A percentile compares a stretch with the other conserved stretches of the same genome.
Evolutionary conservation across 2,329 filamentous ascomycete genomes (phyloP).

Genomic region (Claviceps sp.): DNA sequence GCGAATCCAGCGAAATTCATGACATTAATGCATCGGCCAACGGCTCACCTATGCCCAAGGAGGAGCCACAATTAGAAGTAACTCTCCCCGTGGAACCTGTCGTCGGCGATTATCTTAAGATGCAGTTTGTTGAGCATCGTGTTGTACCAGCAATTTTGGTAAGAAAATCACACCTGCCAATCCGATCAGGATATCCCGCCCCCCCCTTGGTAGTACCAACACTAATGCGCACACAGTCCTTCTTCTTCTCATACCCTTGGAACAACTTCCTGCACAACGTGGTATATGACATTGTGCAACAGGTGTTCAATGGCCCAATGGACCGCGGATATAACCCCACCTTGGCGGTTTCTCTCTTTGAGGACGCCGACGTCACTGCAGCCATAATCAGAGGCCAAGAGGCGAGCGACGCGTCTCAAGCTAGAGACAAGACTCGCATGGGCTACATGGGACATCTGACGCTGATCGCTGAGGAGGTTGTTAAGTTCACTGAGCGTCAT

Average conservation of each 20-base stretch:
- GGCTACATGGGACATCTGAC: slow-evolving; percentile 98
- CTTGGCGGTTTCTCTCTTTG: slow-evolving; percentile 84
- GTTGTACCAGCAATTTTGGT: slow-evolving; percentile 94
- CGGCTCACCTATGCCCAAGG: slow-evolving; percentile 2
- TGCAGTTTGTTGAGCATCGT: slow-evolving; percentile 86
- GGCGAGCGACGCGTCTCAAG: slow-evolving; percentile 74
- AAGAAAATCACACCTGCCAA: slow-evolving; percentile 24
- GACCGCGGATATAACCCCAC: slow-evolving; percentile 86
- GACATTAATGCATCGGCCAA: neutral
- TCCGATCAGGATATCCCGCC: neutral
- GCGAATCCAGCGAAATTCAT: too few species aligned
- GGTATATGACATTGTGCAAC: slow-evolving; percentile 96
- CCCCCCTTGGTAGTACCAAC: neutral
- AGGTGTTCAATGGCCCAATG: slow-evolving; percentile 98
- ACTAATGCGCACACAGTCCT: slow-evolving; percentile 45
- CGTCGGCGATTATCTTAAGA: slow-evolving; percentile 88
- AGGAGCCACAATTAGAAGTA: slow-evolving; percentile 7
- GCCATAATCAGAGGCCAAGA: slow-evolving; percentile 85
- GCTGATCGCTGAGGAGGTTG: slow-evolving; percentile 92
- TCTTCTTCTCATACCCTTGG: slow-evolving; percentile 98
- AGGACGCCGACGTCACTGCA: slow-evolving; percentile 76
- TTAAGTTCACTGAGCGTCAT: slow-evolving; percentile 94
- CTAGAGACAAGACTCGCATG: slow-evolving; percentile 73
- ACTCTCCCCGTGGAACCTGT: slow-evolving; percentile 43
- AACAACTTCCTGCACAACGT: slow-evolving; percentile 99